Conservation (phyloP, 2,329 filamentous ascomycete genomes). For the Botrytis aclada region DNA sequence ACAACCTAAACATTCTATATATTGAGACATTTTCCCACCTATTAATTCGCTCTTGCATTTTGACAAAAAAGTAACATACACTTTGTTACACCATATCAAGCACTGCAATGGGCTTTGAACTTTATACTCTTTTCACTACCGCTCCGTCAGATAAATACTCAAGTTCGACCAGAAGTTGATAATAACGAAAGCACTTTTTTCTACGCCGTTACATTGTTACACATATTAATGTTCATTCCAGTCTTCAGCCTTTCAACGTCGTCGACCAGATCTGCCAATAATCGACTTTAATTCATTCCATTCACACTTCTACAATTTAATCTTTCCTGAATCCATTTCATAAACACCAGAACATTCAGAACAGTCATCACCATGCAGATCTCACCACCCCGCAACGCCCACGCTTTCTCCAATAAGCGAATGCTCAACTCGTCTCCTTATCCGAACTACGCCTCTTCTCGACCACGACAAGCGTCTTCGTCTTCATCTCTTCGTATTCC, state of each 20-base stretch:
- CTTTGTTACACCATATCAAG: background rate
- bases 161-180: slow-evolving; percentile 12
- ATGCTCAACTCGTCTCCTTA: slow-evolving; percentile 6
- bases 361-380: slow-evolving; percentile 17
- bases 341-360: background rate
- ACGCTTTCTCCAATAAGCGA: slow-evolving; percentile 19
- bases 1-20: slow-evolving; percentile 10
- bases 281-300: background rate
- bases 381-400: slow-evolving; percentile 19
- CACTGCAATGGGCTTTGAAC: slow-evolving; percentile 18
- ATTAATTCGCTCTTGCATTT: background rate
- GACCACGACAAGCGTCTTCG: slow-evolving; percentile 13
- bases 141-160: slow-evolving; percentile 15
- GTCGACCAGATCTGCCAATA: background rate
- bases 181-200: slow-evolving; percentile 17
- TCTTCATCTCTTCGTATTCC: slow-evolving; percentile 13
- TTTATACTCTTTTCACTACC: slow-evolving; percentile 1
- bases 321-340: background rate
- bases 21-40: slow-evolving; percentile 18
- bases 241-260: slow-evolving; percentile 9
- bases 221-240: slow-evolving; percentile 18
- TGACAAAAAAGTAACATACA: background rate
- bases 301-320: background rate
- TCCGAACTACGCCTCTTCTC: slow-evolving; percentile 1
- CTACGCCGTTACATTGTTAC: slow-evolving; percentile 17